A percentile compares a stretch with the other conserved stretches of the same genome.
These are phyloP conservation scores for Escallonia herrerae DNA, from an alignment of 129 eudicot genomes.

Conservation along the genomic window DNA sequence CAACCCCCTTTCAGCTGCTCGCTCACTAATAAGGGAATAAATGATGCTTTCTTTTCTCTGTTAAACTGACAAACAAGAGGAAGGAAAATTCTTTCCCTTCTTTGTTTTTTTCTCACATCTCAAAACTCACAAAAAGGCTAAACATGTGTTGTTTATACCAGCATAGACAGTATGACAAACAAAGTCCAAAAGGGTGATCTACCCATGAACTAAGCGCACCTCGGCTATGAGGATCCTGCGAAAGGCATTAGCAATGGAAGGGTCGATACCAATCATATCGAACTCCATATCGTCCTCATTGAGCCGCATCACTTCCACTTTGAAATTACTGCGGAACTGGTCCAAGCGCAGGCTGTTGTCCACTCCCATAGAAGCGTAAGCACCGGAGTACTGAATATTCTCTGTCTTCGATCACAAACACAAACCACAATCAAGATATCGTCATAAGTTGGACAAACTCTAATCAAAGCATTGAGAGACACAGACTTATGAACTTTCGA, in stretches of 20 bases:
- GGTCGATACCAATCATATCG: conserved; percentile 89
- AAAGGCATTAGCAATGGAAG: conserved; percentile 87
- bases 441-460: background rate
- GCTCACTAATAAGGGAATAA: too few species aligned
- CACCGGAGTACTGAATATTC: conserved; percentile 70
- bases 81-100: too few species aligned
- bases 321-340: conserved; percentile 52
- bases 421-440: background rate
- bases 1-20: too few species aligned
- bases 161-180: too few species aligned
- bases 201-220: conserved; percentile 28
- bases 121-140: too few species aligned
- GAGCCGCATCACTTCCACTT: conserved; percentile 53
- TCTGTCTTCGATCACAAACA: conserved; percentile 51
- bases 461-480: background rate
- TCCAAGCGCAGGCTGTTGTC: conserved; percentile 70
- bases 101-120: too few species aligned
- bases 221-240: conserved; percentile 87
- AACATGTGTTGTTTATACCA: too few species aligned
- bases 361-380: conserved; percentile 74
- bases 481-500: conserved; percentile 1
- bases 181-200: background rate
- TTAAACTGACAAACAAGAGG: too few species aligned
- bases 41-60: too few species aligned
- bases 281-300: conserved; percentile 69